Conservation (phyloP, 148 eudicot genomes). For the Beta vulgaris region DNA sequence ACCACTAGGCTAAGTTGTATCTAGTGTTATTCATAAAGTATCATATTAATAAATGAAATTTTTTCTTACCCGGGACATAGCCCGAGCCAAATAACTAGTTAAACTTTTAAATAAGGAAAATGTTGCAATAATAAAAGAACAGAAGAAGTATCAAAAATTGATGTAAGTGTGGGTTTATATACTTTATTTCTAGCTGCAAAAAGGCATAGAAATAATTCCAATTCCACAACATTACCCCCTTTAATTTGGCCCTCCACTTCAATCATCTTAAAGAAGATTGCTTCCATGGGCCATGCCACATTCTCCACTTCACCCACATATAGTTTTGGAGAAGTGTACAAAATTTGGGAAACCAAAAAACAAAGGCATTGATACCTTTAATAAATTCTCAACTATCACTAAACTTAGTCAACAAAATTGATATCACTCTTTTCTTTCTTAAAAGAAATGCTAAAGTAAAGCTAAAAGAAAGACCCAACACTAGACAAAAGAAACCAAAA, state of each 20-base stretch:
- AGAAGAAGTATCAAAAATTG: no score
- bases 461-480: conserved; percentile 28
- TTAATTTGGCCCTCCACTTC: neutral
- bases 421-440: conserved; percentile 22
- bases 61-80: no score
- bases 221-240: neutral
- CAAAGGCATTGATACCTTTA: conserved; percentile 44
- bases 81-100: no score
- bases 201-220: neutral
- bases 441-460: conserved; percentile 46
- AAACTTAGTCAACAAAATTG: conserved; percentile 56
- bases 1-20: no score
- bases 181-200: neutral
- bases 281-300: conserved; percentile 11
- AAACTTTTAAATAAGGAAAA: no score
- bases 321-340: conserved; percentile 23
- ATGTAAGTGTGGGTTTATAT: no score
- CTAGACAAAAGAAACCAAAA: conserved; percentile 21
- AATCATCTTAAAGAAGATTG: conserved; percentile 18
- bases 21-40: no score
- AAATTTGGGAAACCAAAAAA: conserved; percentile 21
- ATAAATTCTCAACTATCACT: conserved; percentile 52
- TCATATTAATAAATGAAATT: no score
- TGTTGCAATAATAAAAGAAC: no score
- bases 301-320: conserved; percentile 21